Evolutionary conservation across 306 rosid species (phyloP).

Genomic region (Trifolium pratense): DNA sequence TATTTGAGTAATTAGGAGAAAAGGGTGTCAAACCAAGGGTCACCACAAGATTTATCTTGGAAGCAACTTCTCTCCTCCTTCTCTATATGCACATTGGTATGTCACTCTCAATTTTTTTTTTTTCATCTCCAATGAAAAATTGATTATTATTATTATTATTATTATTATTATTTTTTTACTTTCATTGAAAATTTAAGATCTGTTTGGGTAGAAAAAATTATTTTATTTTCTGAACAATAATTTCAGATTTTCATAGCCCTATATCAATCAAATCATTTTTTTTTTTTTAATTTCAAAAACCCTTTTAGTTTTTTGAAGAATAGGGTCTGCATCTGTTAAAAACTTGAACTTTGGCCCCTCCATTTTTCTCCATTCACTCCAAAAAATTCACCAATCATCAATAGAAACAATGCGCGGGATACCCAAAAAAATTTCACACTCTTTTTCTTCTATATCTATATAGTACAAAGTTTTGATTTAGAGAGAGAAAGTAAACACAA

Average conservation of each 20-base stretch:
- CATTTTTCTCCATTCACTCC: conserved; percentile 30
- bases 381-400: not conserved
- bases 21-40: conserved; percentile 26
- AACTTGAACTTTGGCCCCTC: conserved; percentile 61
- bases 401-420: conserved; percentile 53
- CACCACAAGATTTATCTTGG: not conserved
- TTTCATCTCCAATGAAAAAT: conserved; percentile 17
- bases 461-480: not conserved
- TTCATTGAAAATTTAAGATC: conserved; percentile 13
- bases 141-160: too few species aligned
- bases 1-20: not conserved
- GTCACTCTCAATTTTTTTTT: conserved; percentile 11
- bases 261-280: not conserved
- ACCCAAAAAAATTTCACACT: conserved; percentile 17
- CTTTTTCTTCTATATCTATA: conserved; percentile 4
- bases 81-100: conserved; percentile 37
- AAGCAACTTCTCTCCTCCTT: not conserved
- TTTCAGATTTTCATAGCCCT: not conserved
- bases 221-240: conserved; percentile 26
- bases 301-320: conserved; percentile 43
- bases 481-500: conserved; percentile 11
- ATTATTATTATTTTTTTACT: not conserved
- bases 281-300: not conserved
- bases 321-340: conserved; percentile 61
- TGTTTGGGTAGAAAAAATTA: not conserved